phyloP scores from a whole-genome alignment of 805 yeast species.

The Phaffomyces antillensis region DNA sequence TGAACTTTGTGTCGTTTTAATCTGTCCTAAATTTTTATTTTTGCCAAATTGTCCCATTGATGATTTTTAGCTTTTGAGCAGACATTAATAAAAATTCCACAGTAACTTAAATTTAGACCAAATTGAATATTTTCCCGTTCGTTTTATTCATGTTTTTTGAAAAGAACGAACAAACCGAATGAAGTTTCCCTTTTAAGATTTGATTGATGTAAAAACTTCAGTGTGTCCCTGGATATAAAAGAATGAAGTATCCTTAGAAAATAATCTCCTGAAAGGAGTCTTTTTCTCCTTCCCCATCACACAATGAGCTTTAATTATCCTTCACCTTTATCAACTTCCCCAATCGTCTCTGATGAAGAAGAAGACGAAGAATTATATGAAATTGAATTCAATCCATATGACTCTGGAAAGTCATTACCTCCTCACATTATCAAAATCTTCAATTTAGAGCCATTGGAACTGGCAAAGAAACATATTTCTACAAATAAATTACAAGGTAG shows the following conservation, averaged over 20 bases:
- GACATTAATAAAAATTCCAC: too few relatives aligned
- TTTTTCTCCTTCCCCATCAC: background rate
- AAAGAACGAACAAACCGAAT: too few relatives aligned
- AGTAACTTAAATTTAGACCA: too few relatives aligned
- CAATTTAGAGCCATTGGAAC: slow-evolving; percentile 17
- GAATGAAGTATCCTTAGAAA: background rate
- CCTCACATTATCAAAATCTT: slow-evolving; percentile 19
- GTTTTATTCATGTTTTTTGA: too few relatives aligned
- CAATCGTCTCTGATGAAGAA: slow-evolving; percentile 1
- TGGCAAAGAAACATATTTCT: slow-evolving; percentile 22
- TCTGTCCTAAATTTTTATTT: too few relatives aligned
- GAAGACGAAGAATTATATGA: background rate
- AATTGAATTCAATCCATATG: too few relatives aligned
- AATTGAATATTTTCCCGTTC: too few relatives aligned
- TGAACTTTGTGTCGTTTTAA: too few relatives aligned
- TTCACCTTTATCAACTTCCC: slow-evolving; percentile 4
- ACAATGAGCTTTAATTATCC: background rate
- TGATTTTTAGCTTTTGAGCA: too few relatives aligned
- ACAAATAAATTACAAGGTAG: slow-evolving; percentile 21
- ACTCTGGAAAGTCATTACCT: background rate
- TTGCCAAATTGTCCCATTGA: too few relatives aligned
- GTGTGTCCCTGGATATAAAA: background rate
- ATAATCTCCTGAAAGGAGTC: background rate
- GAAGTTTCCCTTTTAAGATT: slow-evolving; percentile 1
- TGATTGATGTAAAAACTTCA: slow-evolving; percentile 6